Conservation (phyloP, 2,329 filamentous ascomycete species). For the Aspergillus flavus region DNA sequence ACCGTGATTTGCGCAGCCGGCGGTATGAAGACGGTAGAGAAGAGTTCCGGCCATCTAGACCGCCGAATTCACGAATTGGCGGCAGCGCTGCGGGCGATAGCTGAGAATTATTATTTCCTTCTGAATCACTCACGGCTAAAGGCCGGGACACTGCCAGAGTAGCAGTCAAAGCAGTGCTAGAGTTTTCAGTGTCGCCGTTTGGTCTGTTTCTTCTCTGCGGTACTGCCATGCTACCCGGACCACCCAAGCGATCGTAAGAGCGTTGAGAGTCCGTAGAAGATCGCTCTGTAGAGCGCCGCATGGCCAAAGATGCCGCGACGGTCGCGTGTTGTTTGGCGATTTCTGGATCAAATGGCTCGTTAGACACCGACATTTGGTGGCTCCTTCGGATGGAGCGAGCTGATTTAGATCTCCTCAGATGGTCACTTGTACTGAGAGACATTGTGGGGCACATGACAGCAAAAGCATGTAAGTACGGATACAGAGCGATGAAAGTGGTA, state of each 20-base stretch:
- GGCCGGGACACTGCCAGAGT: constrained; percentile 6
- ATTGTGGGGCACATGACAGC: constrained; percentile 30
- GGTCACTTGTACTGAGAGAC: constrained; percentile 32
- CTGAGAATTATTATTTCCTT: constrained; percentile 4
- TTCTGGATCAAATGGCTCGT: constrained; percentile 34
- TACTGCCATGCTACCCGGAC: constrained; percentile 28
- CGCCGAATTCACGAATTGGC: constrained; percentile 35
- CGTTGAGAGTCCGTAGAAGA: constrained; percentile 28
- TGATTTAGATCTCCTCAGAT: constrained; percentile 43
- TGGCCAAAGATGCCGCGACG: constrained; percentile 46
- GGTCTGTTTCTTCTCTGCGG: constrained; percentile 28
- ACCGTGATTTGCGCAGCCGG: constrained; percentile 49
- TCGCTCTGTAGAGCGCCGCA: constrained; percentile 39
- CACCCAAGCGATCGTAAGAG: constrained; percentile 35
- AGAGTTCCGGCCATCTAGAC: constrained; percentile 38
- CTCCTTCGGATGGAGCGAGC: constrained; percentile 39
- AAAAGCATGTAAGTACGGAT: constrained; percentile 3
- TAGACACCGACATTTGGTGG: constrained; percentile 23
- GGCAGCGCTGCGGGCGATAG: constrained; percentile 25
- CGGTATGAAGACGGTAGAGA: constrained; percentile 51
- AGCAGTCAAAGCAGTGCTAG: constrained; percentile 15
- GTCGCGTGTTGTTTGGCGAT: constrained; percentile 38
- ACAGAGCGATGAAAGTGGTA: constrained; percentile 11
- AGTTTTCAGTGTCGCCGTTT: constrained; percentile 17
- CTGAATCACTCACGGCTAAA: constrained; percentile 5